These are phyloP conservation scores for Wickerhamiella galacta DNA, from an alignment of 805 yeast genomes.

Conservation along the genomic window DNA sequence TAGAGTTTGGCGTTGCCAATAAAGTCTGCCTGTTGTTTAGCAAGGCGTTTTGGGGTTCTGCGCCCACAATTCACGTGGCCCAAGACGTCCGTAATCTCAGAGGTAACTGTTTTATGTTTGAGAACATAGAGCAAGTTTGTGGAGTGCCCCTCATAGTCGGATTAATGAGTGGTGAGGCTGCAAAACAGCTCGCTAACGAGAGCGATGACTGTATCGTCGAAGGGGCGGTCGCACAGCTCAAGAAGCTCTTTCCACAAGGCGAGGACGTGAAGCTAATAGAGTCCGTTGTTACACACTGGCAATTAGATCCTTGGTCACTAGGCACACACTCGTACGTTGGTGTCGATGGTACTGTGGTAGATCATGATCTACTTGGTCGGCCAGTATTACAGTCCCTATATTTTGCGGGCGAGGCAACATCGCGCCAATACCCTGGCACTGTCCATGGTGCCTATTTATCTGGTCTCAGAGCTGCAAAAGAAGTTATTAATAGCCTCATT, in stretches of 20 bases:
- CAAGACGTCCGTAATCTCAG: conserved; percentile 14
- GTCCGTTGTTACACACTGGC: conserved; percentile 52
- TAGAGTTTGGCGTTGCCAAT: conserved; percentile 26
- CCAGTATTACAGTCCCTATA: conserved; percentile 23
- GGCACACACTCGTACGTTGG: conserved; percentile 55
- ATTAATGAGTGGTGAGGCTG: conserved; percentile 25
- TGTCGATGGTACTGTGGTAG: conserved; percentile 27
- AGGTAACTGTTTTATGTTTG: conserved; percentile 26
- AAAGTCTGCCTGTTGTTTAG: conserved; percentile 25
- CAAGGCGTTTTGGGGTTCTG: conserved; percentile 25
- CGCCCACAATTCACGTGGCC: conserved; percentile 19
- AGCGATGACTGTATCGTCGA: conserved; percentile 22
- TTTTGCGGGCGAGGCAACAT: conserved; percentile 31
- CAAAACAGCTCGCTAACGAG: conserved; percentile 18
- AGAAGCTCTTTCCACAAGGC: conserved; percentile 15
- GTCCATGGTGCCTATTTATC: conserved; percentile 29
- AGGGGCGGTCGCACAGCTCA: conserved; percentile 19
- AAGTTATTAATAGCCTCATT: conserved; percentile 24
- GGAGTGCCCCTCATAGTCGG: conserved; percentile 27
- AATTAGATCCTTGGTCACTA: conserved; percentile 54
- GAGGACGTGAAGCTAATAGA: conserved; percentile 19
- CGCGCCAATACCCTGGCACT: conserved; percentile 26
- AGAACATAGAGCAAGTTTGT: conserved; percentile 22
- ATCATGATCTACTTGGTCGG: conserved; percentile 25
- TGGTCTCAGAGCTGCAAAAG: conserved; percentile 27